Evolutionary conservation across 2,329 filamentous ascomycete genomes (phyloP).

Genomic region (Curvularia lunata): DNA sequence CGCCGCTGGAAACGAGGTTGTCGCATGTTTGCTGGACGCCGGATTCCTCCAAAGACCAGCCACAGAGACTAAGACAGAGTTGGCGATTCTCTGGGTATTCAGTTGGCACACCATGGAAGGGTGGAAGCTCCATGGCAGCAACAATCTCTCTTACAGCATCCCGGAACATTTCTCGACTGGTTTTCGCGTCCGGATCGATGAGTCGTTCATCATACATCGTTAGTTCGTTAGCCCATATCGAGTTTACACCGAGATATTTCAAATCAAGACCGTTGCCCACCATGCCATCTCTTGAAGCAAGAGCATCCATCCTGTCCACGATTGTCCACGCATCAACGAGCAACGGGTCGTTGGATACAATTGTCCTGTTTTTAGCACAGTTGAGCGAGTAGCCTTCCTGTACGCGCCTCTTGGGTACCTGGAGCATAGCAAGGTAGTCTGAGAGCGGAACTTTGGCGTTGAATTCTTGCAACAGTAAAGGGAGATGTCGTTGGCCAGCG

Average conservation of each 20-base stretch:
- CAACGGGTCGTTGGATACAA: conserved; percentile 76
- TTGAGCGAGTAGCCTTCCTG: conserved; percentile 64
- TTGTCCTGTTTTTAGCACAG: conserved; percentile 66
- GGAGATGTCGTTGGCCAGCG: conserved; percentile 40
- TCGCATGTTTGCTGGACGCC: conserved; percentile 58
- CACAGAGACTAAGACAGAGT: conserved; percentile 75
- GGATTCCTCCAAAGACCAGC: conserved; percentile 68
- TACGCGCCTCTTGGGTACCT: conserved; percentile 60
- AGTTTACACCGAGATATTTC: conserved; percentile 75
- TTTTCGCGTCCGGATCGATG: conserved; percentile 45
- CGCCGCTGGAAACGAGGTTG: conserved; percentile 59
- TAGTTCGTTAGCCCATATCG: conserved; percentile 74
- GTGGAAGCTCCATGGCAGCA: conserved; percentile 65
- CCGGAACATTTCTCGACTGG: conserved; percentile 63
- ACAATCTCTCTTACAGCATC: conserved; percentile 67
- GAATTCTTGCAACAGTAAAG: conserved; percentile 32
- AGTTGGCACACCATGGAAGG: conserved; percentile 69
- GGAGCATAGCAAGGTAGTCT: conserved; percentile 45
- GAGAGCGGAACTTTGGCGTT: conserved; percentile 42
- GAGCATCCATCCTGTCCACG: conserved; percentile 69
- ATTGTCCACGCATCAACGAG: conserved; percentile 81
- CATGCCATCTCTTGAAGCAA: conserved; percentile 73
- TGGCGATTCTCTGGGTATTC: conserved; percentile 73
- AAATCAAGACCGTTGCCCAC: conserved; percentile 71
- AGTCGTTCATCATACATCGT: conserved; percentile 57